Evolutionary conservation across 371 early-diverging fungal species (phyloP).

Genomic region (Rhizopus arrhizus): DNA sequence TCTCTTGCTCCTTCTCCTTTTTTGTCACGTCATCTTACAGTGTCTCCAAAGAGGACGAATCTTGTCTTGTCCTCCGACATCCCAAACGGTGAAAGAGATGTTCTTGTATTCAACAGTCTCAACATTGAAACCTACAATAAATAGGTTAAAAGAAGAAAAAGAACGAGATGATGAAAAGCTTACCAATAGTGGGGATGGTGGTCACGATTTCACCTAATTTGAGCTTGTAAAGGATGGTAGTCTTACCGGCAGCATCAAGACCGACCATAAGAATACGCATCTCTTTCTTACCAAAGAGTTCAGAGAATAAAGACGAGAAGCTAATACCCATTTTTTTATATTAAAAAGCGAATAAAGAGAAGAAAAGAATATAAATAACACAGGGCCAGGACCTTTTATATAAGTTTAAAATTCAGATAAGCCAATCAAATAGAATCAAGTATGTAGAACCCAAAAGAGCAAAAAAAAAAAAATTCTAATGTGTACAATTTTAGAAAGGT

Average conservation of each 20-base stretch:
- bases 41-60: constrained; percentile 60
- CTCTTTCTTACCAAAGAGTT: constrained; percentile 82
- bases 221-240: constrained; percentile 90
- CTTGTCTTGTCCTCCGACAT: constrained; percentile 84
- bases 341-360: neutral
- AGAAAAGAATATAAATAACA: neutral
- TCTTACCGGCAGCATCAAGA: constrained; percentile 98
- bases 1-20: constrained; percentile 2
- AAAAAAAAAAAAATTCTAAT: neutral
- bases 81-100: constrained; percentile 97
- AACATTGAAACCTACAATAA: constrained; percentile 78
- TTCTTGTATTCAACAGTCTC: constrained; percentile 97
- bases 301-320: constrained; percentile 48
- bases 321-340: constrained; percentile 47
- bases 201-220: constrained; percentile 94
- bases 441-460: constrained; percentile 1
- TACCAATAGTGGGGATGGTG: constrained; percentile 89
- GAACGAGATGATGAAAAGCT: constrained; percentile 12
- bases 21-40: constrained; percentile 33
- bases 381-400: constrained; percentile 2
- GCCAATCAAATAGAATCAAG: constrained; percentile 5
- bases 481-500: neutral
- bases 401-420: constrained; percentile 1
- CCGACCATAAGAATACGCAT: constrained; percentile 97
- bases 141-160: constrained; percentile 1